A percentile compares a stretch with the other conserved stretches of the same genome.
Evolutionary conservation across 179 eudicot genomes (phyloP).

Genomic region (Vitellaria paradoxa): DNA sequence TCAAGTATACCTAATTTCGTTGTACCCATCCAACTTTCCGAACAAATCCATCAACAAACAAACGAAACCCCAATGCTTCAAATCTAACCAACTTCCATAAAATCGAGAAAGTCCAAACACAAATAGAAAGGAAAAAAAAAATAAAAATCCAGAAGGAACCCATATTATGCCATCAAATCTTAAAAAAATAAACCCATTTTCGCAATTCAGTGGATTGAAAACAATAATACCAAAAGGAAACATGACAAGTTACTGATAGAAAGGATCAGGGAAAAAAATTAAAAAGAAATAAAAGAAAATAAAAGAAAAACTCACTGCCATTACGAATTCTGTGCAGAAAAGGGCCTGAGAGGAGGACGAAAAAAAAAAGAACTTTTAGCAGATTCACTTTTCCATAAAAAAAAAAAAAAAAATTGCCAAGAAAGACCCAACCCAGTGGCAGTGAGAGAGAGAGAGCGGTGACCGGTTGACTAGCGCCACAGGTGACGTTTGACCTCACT

Average conservation of each 20-base stretch:
- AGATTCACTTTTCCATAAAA: constrained; percentile 1
- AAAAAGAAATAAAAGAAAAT: background rate
- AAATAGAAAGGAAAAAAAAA: too few relatives aligned
- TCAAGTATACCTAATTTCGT: background rate
- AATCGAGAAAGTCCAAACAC: background rate
- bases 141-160: background rate
- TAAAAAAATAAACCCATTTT: background rate
- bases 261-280: background rate
- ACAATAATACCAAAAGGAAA: background rate
- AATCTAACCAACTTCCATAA: background rate
- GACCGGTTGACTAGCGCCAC: constrained; percentile 15
- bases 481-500: background rate
- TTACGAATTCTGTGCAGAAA: constrained; percentile 6
- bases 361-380: background rate
- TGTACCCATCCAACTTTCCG: background rate
- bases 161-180: background rate
- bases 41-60: background rate
- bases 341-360: background rate
- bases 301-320: constrained; percentile 16
- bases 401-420: background rate
- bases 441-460: background rate
- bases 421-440: background rate
- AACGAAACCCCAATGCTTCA: background rate
- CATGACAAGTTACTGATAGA: background rate
- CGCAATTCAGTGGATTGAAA: constrained; percentile 3